phyloP scores from a whole-genome alignment of 495 filamentous ascomycete genomes.

The Terfezia boudieri region DNA sequence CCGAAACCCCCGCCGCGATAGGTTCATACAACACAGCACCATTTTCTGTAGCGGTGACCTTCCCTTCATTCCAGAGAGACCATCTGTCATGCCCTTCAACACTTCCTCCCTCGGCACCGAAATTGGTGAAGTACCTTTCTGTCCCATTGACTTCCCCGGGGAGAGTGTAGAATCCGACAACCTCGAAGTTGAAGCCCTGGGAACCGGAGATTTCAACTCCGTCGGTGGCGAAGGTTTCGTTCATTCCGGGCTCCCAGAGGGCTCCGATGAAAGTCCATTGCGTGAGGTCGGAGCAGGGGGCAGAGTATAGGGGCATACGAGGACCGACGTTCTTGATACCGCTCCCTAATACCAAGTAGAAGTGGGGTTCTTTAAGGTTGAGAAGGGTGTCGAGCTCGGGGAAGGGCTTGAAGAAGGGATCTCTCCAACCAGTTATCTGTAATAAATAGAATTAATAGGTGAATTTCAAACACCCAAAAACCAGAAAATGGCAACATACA shows the following conservation, averaged over 20 bases:
- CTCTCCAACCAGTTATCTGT: constrained; percentile 28
- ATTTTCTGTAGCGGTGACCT: constrained; percentile 18
- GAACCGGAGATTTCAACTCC: constrained; percentile 18
- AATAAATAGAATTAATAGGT: too few species aligned
- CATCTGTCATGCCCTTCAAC: constrained; percentile 20
- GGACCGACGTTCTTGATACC: too few species aligned
- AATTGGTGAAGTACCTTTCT: constrained; percentile 26
- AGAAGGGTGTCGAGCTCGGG: constrained; percentile 22
- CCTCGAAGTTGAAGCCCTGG: constrained; percentile 36
- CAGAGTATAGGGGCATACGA: too few species aligned
- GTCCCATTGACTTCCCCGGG: constrained; percentile 18
- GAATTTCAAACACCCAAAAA: too few species aligned
- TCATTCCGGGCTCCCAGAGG: constrained; percentile 22
- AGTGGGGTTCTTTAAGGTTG: background rate
- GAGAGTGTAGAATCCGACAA: constrained; percentile 29
- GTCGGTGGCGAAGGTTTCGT: constrained; percentile 21
- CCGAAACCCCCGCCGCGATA: constrained; percentile 20
- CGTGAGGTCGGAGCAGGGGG: constrained; percentile 10
- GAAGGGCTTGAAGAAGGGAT: constrained; percentile 30
- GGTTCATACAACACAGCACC: constrained; percentile 21
- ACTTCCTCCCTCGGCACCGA: constrained; percentile 29
- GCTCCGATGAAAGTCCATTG: constrained; percentile 31
- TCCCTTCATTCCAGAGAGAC: constrained; percentile 25
- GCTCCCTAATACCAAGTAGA: too few species aligned
- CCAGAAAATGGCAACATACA: constrained; percentile 7